A percentile compares a stretch with the other conserved stretches of the same genome.
Conservation (phyloP, 192 early-diverging fungal genomes). For the Coemansia sp. region DNA sequence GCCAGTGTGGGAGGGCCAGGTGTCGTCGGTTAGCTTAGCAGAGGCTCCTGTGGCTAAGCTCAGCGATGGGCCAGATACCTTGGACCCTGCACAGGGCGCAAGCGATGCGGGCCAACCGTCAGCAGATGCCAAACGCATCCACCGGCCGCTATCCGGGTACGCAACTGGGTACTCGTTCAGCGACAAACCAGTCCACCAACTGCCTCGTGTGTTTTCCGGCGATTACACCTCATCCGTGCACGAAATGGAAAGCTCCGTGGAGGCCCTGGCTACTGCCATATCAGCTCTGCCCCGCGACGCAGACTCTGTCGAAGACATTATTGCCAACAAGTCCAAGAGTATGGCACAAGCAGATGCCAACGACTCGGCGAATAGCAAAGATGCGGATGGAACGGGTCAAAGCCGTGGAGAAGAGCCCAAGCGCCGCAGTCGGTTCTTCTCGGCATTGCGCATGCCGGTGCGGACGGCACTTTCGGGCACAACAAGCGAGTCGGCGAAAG, state of each 20-base stretch:
- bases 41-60: not conserved
- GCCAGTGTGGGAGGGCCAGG: not conserved
- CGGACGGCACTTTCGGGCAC: conserved; percentile 1
- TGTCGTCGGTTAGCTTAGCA: not conserved
- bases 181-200: conserved; percentile 33
- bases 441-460: conserved; percentile 23
- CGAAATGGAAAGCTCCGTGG: conserved; percentile 42
- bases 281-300: conserved; percentile 28
- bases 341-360: not conserved
- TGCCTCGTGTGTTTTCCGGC: conserved; percentile 51
- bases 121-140: not conserved
- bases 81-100: not conserved
- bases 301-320: conserved; percentile 42
- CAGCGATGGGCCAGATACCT: no score
- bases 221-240: conserved; percentile 40
- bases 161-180: conserved; percentile 34
- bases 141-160: conserved; percentile 37
- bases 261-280: conserved; percentile 30
- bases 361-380: not conserved
- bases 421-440: conserved; percentile 42
- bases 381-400: not conserved
- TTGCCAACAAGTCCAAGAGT: conserved; percentile 22
- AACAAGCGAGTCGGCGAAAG: not conserved
- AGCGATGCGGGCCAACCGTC: not conserved
- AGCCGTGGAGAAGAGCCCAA: conserved; percentile 14